These are phyloP conservation scores for Leptoxyphium fumago DNA, from an alignment of 2,329 filamentous ascomycete species.

Conservation along the genomic window DNA sequence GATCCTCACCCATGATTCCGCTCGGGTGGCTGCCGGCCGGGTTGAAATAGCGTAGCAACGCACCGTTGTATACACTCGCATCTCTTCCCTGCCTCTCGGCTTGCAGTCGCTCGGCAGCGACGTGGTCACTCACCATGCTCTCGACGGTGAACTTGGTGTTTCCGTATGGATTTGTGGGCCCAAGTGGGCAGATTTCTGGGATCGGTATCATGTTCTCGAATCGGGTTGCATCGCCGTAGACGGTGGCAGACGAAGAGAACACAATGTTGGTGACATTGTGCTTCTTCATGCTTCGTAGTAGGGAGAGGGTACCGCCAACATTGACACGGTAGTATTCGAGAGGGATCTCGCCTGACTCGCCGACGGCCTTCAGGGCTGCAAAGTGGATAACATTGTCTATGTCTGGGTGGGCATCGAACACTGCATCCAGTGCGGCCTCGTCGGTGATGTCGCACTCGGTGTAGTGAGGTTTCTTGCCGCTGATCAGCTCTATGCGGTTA, in stretches of 20 bases:
- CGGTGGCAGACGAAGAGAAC: slow-evolving; percentile 94
- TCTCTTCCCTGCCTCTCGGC: slow-evolving; percentile 65
- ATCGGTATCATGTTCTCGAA: slow-evolving; percentile 98
- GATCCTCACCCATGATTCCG: slow-evolving; percentile 96
- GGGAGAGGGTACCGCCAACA: slow-evolving; percentile 77
- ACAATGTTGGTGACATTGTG: slow-evolving; percentile 94
- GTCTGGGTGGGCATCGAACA: slow-evolving; percentile 77
- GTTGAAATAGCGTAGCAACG: slow-evolving; percentile 94
- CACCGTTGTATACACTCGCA: slow-evolving; percentile 77
- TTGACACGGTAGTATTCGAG: slow-evolving; percentile 98
- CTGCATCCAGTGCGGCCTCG: slow-evolving; percentile 65
- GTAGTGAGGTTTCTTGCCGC: slow-evolving; percentile 73
- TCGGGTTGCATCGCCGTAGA: slow-evolving; percentile 94
- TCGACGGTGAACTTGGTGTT: slow-evolving; percentile 92
- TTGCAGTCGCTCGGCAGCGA: slow-evolving; percentile 75
- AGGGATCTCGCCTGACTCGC: slow-evolving; percentile 84
- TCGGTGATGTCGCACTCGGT: slow-evolving; percentile 80
- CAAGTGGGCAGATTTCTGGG: slow-evolving; percentile 88
- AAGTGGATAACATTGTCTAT: slow-evolving; percentile 99
- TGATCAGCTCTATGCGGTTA: slow-evolving; percentile 89
- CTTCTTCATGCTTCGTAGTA: slow-evolving; percentile 74
- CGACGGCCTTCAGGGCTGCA: slow-evolving; percentile 93
- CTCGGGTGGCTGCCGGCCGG: slow-evolving; percentile 86
- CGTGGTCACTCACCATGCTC: slow-evolving; percentile 76
- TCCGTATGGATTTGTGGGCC: slow-evolving; percentile 94